Conservation (phyloP, 2,329 filamentous ascomycete species). For the Penicillium sp. region DNA sequence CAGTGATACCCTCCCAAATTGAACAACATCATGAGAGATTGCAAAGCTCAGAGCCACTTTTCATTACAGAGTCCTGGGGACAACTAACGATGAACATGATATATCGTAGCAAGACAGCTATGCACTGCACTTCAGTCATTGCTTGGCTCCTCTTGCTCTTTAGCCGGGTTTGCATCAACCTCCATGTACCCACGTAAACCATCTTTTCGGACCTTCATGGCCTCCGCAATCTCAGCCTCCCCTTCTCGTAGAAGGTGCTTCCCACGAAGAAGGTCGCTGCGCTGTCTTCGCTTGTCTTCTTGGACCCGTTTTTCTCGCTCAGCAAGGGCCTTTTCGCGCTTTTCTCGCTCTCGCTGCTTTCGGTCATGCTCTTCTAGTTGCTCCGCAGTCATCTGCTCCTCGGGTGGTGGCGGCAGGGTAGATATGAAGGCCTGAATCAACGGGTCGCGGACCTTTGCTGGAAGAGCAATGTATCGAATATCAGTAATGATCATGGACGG, state of each 20-base stretch:
- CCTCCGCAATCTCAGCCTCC: slow-evolving; percentile 47
- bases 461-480: slow-evolving; percentile 47
- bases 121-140: slow-evolving; percentile 12
- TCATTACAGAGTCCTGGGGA: background rate
- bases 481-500: slow-evolving; percentile 46
- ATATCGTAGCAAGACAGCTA: background rate
- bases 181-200: slow-evolving; percentile 47
- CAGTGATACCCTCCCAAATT: slow-evolving; percentile 39
- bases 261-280: slow-evolving; percentile 42
- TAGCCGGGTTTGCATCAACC: slow-evolving; percentile 21
- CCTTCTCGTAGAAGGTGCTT: slow-evolving; percentile 47
- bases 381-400: slow-evolving; percentile 40
- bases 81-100: background rate
- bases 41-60: background rate
- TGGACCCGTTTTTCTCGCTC: slow-evolving; percentile 48
- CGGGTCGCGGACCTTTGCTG: slow-evolving; percentile 41
- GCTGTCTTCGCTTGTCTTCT: slow-evolving; percentile 46
- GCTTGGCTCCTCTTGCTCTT: slow-evolving; percentile 9
- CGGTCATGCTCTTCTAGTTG: slow-evolving; percentile 41
- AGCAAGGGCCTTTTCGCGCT: slow-evolving; percentile 47
- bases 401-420: slow-evolving; percentile 44
- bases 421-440: slow-evolving; percentile 49
- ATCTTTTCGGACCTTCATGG: slow-evolving; percentile 46
- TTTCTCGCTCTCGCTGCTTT: slow-evolving; percentile 44
- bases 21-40: slow-evolving; percentile 15